These are phyloP conservation scores for Ascochyta fabae DNA, from an alignment of 2,329 filamentous ascomycete species.

Conservation along the genomic window DNA sequence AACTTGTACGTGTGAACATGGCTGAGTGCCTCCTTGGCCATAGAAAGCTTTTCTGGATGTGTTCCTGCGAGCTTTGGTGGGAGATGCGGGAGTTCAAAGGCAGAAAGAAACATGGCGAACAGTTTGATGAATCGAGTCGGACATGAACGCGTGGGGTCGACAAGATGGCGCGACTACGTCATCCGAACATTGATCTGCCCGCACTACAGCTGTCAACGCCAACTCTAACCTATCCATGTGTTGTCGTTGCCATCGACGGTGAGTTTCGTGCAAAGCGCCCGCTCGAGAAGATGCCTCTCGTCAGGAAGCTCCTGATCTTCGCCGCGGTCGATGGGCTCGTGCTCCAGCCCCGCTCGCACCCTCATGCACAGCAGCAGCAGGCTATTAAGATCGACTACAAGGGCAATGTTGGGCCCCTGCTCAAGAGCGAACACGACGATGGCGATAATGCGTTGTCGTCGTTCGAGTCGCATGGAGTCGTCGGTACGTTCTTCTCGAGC, in stretches of 20 bases:
- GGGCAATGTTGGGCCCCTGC: slow-evolving; percentile 59
- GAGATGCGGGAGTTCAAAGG: no score
- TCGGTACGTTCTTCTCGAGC: slow-evolving; percentile 56
- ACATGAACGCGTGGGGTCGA: not conserved
- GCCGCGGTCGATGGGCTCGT: slow-evolving; percentile 84
- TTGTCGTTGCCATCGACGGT: not conserved
- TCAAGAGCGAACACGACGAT: slow-evolving; percentile 49
- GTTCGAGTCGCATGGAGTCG: slow-evolving; percentile 59
- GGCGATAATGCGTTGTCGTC: slow-evolving; percentile 47
- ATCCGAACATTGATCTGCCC: not conserved
- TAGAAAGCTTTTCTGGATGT: no score
- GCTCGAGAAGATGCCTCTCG: slow-evolving; percentile 70
- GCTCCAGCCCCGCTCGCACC: slow-evolving; percentile 68
- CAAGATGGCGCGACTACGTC: not conserved
- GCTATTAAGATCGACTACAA: slow-evolving; percentile 75
- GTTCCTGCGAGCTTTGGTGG: no score
- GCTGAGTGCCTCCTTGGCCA: no score
- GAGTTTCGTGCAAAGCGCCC: not conserved
- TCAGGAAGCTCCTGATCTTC: slow-evolving; percentile 80
- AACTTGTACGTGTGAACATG: no score
- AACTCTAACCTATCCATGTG: not conserved
- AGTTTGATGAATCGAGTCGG: not conserved
- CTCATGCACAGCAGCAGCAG: slow-evolving; percentile 59
- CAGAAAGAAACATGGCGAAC: no score
- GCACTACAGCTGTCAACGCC: slow-evolving; percentile 5